phyloP scores from a whole-genome alignment of 2,329 filamentous ascomycete species.

The Neofusicoccum sp. region DNA sequence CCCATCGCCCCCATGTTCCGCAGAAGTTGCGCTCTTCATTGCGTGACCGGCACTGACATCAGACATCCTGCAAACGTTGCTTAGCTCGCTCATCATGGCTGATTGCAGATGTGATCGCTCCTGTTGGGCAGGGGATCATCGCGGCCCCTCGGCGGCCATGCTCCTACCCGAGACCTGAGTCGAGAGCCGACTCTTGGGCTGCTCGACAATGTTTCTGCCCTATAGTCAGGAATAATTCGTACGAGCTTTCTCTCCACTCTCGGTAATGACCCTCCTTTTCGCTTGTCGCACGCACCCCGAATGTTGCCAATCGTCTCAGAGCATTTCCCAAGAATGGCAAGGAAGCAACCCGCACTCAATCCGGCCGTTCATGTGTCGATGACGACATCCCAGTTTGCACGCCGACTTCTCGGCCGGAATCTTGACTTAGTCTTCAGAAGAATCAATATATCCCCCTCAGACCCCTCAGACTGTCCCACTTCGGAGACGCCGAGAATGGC shows the following conservation, averaged over 20 bases:
- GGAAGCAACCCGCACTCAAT: too few relatives aligned
- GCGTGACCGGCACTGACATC: conserved; percentile 2
- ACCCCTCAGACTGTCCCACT: background rate
- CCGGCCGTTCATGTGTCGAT: too few relatives aligned
- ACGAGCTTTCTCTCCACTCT: background rate
- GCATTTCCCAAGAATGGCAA: background rate
- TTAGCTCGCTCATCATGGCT: conserved; percentile 1
- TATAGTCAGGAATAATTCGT: background rate
- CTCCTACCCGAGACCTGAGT: conserved; percentile 4
- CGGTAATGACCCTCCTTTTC: background rate
- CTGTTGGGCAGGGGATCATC: conserved; percentile 1
- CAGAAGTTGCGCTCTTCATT: background rate
- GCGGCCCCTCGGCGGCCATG: conserved; percentile 2
- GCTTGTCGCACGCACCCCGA: background rate
- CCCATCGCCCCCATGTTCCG: background rate
- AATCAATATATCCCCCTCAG: too few relatives aligned
- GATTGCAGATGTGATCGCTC: background rate
- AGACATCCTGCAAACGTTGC: background rate
- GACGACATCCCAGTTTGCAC: too few relatives aligned
- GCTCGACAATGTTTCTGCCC: background rate
- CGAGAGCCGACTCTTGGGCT: background rate
- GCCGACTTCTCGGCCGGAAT: too few relatives aligned
- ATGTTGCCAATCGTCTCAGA: background rate
- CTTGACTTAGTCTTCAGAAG: too few relatives aligned
- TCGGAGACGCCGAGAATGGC: background rate